Evolutionary conservation across 2,329 filamentous ascomycete species (phyloP), one percentile per base, ranked within the genome.

Genomic region (Phialemoniopsis sp.): DNA sequence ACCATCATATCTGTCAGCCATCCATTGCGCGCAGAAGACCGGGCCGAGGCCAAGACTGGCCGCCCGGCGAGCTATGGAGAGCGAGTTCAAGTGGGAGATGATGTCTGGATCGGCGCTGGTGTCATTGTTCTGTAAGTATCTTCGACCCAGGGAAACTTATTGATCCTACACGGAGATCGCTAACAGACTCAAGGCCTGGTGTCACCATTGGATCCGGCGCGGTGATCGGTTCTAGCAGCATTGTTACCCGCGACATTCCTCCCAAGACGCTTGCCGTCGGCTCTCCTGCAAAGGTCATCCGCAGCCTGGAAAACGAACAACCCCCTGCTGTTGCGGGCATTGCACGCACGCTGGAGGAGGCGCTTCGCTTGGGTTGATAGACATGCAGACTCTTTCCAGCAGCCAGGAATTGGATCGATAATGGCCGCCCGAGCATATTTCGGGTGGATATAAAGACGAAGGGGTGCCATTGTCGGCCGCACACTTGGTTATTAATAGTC

Each of bases 101-200:
- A 62, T 29, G 63, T 63, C 21, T 68, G 63, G 62, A 60, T 68
- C 32, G 63, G 64, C 3, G 58, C 55, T 12, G 53, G 56, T 14
- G 62, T 52, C 8, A 58, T 50, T 3, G 59, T 68, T 29, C 34
- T 67, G 49, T 57, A 31, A 51, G 56, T 50, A 28, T 26, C 9
- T 6, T 17, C 17, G 5, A 26, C 16, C 18, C 30, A 13, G n/a
- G 30, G n/a, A n/a, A n/a, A n/a, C n/a, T n/a, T n/a, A 37, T 37
- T 33, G 26, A n/a, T 33, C 14, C 12, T 41, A n/a, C n/a, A n/a
- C n/a, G 21, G 6, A 26, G 21, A 6, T 6, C 21, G 21, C 21
- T 26, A 26, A 26, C 21, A 6, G 6, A 10, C 21, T 6, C 21
- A 26, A 57, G 55, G 35, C 52, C 50, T 8, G 55, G 54, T 9